These are phyloP conservation scores for Sinapis alba DNA, from an alignment of 441 rosid species.

Conservation along the genomic window DNA sequence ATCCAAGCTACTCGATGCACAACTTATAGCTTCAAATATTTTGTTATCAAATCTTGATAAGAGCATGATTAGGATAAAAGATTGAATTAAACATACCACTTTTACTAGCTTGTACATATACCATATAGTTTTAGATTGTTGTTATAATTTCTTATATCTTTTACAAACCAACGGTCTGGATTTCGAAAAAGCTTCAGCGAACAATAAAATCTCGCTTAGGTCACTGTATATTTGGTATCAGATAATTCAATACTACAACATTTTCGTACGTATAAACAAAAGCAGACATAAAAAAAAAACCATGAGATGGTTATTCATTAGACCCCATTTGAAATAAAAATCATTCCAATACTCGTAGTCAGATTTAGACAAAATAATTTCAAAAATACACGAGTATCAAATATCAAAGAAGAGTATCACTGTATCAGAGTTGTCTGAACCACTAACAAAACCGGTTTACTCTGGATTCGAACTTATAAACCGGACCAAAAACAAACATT, in stretches of 20 bases:
- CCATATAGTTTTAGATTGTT: not conserved
- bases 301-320: too few species aligned
- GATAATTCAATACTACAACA: too few species aligned
- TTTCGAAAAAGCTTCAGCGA: not conserved
- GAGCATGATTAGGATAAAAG: not conserved
- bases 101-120: not conserved
- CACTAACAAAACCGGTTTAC: constrained; percentile 29
- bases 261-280: too few species aligned
- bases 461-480: not conserved
- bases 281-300: too few species aligned
- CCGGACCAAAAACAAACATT: not conserved
- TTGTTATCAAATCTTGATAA: not conserved
- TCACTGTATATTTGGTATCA: too few species aligned
- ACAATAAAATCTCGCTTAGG: too few species aligned
- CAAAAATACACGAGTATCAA: constrained; percentile 8
- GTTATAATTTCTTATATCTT: not conserved
- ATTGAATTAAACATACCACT: not conserved
- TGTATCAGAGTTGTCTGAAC: constrained; percentile 11
- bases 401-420: constrained; percentile 8
- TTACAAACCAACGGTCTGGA: not conserved
- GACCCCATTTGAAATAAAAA: too few species aligned
- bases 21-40: not conserved
- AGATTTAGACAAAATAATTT: constrained; percentile 17
- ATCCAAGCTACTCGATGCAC: not conserved
- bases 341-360: too few species aligned